Evolutionary conservation across 306 rosid genomes (phyloP).

Genomic region (Cicer bijugum): DNA sequence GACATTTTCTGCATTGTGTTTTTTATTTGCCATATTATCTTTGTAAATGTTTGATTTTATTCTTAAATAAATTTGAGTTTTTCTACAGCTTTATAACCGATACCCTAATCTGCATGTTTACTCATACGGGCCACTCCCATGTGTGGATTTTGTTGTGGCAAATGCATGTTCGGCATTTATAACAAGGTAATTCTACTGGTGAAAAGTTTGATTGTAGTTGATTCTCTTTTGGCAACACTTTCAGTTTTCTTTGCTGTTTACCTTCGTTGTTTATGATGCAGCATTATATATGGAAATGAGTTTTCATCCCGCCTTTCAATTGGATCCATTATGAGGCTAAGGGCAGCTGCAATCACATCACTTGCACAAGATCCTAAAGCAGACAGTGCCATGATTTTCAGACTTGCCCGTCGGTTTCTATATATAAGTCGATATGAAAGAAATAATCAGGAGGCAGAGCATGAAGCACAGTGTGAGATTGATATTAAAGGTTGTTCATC

Average conservation of each 20-base stretch:
- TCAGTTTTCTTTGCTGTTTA: slow-evolving; percentile 33
- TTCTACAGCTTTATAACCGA: slow-evolving; percentile 65
- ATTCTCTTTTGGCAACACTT: slow-evolving; percentile 27
- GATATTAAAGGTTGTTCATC: slow-evolving; percentile 54
- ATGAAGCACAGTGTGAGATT: slow-evolving; percentile 55
- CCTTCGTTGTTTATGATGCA: slow-evolving; percentile 54
- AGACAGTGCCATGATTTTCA: slow-evolving; percentile 61
- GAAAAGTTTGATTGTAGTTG: slow-evolving; percentile 13
- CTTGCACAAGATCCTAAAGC: slow-evolving; percentile 72
- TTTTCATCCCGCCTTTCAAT: slow-evolving; percentile 85
- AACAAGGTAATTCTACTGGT: slow-evolving; percentile 65
- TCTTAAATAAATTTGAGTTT: slow-evolving; percentile 40
- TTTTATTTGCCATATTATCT: slow-evolving; percentile 27
- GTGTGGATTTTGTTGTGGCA: slow-evolving; percentile 82
- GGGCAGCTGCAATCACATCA: slow-evolving; percentile 82
- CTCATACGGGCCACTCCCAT: slow-evolving; percentile 92
- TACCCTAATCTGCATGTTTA: slow-evolving; percentile 83
- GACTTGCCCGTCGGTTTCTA: slow-evolving; percentile 71
- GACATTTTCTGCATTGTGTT: background rate
- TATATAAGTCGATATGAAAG: slow-evolving; percentile 53
- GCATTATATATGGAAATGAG: slow-evolving; percentile 77
- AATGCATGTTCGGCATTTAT: slow-evolving; percentile 81
- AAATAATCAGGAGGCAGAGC: slow-evolving; percentile 44
- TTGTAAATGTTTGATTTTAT: slow-evolving; percentile 19
- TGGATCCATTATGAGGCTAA: slow-evolving; percentile 80